phyloP scores from a whole-genome alignment of 2,329 filamentous ascomycete genomes.

The Aspergillus sclerotialis region DNA sequence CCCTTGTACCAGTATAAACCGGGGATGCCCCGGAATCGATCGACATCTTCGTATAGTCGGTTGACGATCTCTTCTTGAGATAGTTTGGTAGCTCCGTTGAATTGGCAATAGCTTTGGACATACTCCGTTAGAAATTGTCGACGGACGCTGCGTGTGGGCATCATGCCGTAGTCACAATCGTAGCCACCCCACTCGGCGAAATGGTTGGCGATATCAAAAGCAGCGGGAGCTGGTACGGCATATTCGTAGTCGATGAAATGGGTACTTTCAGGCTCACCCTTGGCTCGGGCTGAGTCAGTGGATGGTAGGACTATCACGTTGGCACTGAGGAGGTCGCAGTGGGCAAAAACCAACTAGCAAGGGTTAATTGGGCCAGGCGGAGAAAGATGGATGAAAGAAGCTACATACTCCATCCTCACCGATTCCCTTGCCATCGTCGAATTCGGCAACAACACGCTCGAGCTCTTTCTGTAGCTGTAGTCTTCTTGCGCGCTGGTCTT shows the following conservation, averaged over 20 bases:
- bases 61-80: constrained; percentile 57
- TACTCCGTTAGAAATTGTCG: constrained; percentile 79
- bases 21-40: constrained; percentile 79
- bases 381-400: constrained; percentile 2
- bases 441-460: constrained; percentile 58
- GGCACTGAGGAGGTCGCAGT: constrained; percentile 92
- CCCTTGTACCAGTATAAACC: constrained; percentile 62
- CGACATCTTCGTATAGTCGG: constrained; percentile 71
- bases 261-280: constrained; percentile 47
- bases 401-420: constrained; percentile 61
- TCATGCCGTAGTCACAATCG: constrained; percentile 78
- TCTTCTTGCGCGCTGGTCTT: constrained; percentile 61
- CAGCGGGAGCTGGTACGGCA: constrained; percentile 84
- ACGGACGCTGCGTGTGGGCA: constrained; percentile 72
- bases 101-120: constrained; percentile 62
- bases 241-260: constrained; percentile 99
- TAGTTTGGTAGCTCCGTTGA: constrained; percentile 29
- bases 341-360: constrained; percentile 73
- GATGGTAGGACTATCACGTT: constrained; percentile 78
- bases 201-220: constrained; percentile 96
- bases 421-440: constrained; percentile 71
- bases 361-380: constrained; percentile 1
- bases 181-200: constrained; percentile 98
- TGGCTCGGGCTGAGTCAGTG: constrained; percentile 18
- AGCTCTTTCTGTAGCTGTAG: constrained; percentile 67